phyloP scores from a whole-genome alignment of 2,329 filamentous ascomycete genomes.

The Pseudogymnoascus sp. region DNA sequence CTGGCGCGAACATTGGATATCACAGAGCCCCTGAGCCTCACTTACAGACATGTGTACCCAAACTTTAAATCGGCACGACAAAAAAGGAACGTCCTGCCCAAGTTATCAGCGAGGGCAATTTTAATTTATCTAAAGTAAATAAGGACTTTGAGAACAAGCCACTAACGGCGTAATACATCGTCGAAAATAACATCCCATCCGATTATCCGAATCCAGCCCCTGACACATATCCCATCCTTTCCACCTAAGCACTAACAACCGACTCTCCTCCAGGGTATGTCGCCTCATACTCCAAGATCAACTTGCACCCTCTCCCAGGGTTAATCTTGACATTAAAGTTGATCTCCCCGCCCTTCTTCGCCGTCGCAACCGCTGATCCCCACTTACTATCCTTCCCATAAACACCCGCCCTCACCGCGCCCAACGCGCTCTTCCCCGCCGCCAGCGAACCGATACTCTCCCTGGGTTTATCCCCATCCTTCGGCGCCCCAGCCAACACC shows the following conservation, averaged over 20 bases:
- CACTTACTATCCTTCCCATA: constrained; percentile 35
- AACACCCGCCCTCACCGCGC: constrained; percentile 19
- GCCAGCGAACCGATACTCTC: neutral
- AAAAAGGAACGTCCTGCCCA: neutral
- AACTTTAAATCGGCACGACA: neutral
- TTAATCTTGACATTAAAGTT: constrained; percentile 54
- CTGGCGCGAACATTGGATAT: neutral
- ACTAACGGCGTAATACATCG: neutral
- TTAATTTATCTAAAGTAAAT: neutral
- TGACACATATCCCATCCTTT: neutral
- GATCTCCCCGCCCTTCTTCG: constrained; percentile 53
- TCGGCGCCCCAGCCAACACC: constrained; percentile 33
- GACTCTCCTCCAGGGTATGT: constrained; percentile 47
- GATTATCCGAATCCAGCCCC: neutral
- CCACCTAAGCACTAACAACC: constrained; percentile 26
- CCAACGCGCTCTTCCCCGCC: constrained; percentile 17
- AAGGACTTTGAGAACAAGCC: neutral
- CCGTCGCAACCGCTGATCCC: constrained; percentile 47
- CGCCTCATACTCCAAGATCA: constrained; percentile 57
- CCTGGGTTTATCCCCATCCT: constrained; percentile 1
- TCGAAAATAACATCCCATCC: neutral
- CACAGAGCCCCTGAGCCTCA: neutral
- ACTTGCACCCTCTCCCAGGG: constrained; percentile 49
- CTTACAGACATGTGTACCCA: neutral
- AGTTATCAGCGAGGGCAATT: neutral